phyloP scores from a whole-genome alignment of 2,329 filamentous ascomycete genomes.

The Exophiala xenobiotica region DNA sequence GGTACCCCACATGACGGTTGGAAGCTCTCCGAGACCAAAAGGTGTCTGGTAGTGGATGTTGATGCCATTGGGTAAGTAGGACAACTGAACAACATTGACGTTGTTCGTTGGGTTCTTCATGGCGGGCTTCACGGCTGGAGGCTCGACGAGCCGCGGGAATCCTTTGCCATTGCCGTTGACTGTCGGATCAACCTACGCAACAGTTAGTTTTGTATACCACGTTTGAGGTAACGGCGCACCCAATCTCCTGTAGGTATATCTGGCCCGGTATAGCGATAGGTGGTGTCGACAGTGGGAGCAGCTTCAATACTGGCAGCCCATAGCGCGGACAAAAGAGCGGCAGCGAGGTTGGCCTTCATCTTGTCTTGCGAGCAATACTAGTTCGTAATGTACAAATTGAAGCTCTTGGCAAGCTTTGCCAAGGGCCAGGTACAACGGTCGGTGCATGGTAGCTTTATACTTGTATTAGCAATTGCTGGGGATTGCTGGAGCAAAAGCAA shows the following conservation, averaged over 20 bases:
- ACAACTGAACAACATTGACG: conserved; percentile 52
- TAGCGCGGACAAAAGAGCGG: not conserved
- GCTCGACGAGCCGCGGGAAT: conserved; percentile 51
- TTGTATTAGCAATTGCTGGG: not conserved
- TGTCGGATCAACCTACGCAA: conserved; percentile 49
- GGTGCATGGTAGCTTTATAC: not conserved
- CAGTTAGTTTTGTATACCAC: too few relatives aligned
- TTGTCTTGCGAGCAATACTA: not conserved
- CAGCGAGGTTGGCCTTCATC: not conserved
- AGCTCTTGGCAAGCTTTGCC: conserved; percentile 1
- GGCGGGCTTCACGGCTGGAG: conserved; percentile 50
- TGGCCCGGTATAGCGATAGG: conserved; percentile 51
- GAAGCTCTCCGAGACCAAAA: conserved; percentile 50
- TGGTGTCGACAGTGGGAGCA: conserved; percentile 41
- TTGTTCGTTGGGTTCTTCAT: conserved; percentile 50
- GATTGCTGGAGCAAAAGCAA: not conserved
- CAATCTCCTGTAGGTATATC: conserved; percentile 52
- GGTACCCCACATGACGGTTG: conserved; percentile 48
- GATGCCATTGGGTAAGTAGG: conserved; percentile 51
- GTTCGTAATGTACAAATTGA: not conserved
- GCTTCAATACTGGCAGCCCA: conserved; percentile 19
- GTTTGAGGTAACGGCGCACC: too few relatives aligned
- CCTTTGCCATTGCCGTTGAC: conserved; percentile 55
- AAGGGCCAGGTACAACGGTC: not conserved
- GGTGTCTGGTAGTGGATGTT: conserved; percentile 57